Evolutionary conservation across 495 filamentous ascomycete genomes (phyloP), one percentile per base, ranked within the genome.

Genomic region (Immersiella caudata): DNA sequence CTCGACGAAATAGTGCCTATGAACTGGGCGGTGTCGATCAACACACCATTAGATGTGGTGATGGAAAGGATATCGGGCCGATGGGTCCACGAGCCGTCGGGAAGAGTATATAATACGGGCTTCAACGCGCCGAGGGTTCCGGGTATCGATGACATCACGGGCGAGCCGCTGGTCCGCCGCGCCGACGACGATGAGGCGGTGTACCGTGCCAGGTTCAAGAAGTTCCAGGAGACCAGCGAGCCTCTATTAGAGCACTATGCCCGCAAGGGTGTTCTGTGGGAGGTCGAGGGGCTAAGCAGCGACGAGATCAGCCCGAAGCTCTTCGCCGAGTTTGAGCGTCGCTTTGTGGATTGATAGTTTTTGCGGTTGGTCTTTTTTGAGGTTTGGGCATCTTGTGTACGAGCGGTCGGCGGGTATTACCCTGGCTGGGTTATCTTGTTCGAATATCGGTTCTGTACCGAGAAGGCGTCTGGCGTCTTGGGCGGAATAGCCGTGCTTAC

Each of bases 281-380:
- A 89, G 33, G 93, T 97, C 2, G 79, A 91, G 68, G 95, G 95
- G 9, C 86, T 94, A 72, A 92, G 88, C 69, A 96, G 91, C 70
- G 90, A 99, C 77, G 94, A 98, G 84, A 99, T 99, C 62, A 93
- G 85, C 20, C 95, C 95, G 8, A 87, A 91, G 79, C 79, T 99
- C 14, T 88, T 91, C 71, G 81, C 82, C 9, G 94, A 96, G 78
- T 88, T 99, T 74, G 88, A 90, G 78, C 84, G 80, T 65, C 82
- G 89, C 64, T 99, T 99, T 82, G 74, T 63, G 11, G 67, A 71
- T 5, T 74, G 67, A 65, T 21, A 9, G 16, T 22, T 21, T 9
- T 9, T 0, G 16, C 22, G 27, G 7, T 26, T 22, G 5, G 36
- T 62, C 52, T 55, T 24, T 14, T 50, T 55, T 24, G 50, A 4